Evolutionary conservation across 441 rosid genomes (phyloP).

Genomic region (Jatropha multifida): DNA sequence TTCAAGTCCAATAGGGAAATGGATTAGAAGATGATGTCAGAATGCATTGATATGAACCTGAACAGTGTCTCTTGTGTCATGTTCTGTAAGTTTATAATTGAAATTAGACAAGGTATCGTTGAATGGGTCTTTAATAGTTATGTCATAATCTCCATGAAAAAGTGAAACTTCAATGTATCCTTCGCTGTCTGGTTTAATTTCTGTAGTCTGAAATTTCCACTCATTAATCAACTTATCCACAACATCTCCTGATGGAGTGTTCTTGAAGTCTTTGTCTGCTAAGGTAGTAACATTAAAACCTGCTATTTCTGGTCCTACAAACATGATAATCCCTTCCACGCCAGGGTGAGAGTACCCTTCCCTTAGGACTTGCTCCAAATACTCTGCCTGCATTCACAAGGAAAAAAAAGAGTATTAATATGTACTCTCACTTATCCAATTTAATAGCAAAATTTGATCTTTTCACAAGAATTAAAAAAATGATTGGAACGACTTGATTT

Average conservation of each 20-base stretch:
- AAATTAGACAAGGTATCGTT: conserved; percentile 29
- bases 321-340: conserved; percentile 65
- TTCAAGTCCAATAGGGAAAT: no score
- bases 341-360: conserved; percentile 70
- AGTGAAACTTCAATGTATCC: conserved; percentile 40
- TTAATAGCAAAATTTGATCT: no score
- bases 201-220: conserved; percentile 37
- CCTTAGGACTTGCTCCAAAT: conserved; percentile 44
- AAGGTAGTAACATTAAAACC: conserved; percentile 57
- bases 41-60: conserved; percentile 14
- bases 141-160: conserved; percentile 57
- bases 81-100: conserved; percentile 35
- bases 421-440: no score
- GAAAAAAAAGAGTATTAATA: no score
- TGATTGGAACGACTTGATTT: no score
- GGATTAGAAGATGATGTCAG: no score
- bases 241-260: conserved; percentile 60
- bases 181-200: conserved; percentile 24
- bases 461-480: no score
- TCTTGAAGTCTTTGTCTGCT: conserved; percentile 48
- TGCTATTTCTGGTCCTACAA: conserved; percentile 54
- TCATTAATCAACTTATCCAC: conserved; percentile 62
- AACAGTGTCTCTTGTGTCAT: conserved; percentile 4
- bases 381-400: no score
- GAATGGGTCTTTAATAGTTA: conserved; percentile 39